Percentiles rank a stretch among this genome's conserved stretches.
Conservation (phyloP, 305 asterid genomes). For the Solanum aculeatissimum region DNA sequence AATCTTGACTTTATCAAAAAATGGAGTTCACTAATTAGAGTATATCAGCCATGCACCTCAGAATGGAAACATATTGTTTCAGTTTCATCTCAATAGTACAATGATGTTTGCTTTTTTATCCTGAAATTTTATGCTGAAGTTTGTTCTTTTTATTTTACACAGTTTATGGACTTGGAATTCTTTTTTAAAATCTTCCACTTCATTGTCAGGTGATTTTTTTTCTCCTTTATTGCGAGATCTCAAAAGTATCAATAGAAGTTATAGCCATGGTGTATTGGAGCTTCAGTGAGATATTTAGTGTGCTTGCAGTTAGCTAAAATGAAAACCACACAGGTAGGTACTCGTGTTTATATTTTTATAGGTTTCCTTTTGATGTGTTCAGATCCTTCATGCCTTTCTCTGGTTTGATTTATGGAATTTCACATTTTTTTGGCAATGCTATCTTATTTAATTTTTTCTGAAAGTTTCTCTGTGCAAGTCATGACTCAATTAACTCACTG, state of each 20-base stretch:
- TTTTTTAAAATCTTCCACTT: not conserved
- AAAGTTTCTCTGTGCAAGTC: not conserved
- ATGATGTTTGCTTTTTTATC: not conserved
- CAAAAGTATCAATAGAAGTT: not conserved
- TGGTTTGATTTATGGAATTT: not conserved
- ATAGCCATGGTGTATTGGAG: not conserved
- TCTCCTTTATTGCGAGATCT: not conserved
- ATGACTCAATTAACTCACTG: not conserved
- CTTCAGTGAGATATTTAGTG: conserved; percentile 1
- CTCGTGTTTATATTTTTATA: not conserved
- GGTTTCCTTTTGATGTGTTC: not conserved
- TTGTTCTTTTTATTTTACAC: not conserved
- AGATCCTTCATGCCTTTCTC: not conserved
- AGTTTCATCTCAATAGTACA: not conserved
- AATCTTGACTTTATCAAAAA: not conserved
- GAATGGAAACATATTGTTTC: not conserved
- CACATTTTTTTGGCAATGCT: not conserved
- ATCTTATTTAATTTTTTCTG: not conserved
- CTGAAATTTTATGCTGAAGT: not conserved
- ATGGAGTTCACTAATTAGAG: not conserved
- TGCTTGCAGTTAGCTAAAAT: conserved; percentile 3
- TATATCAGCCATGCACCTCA: not conserved
- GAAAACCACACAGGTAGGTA: conserved; percentile 10
- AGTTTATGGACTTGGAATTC: not conserved
- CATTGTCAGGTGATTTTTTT: not conserved